These are phyloP conservation scores for Raffaelea ambrosiae DNA, from an alignment of 2,329 filamentous ascomycete species.

Conservation along the genomic window DNA sequence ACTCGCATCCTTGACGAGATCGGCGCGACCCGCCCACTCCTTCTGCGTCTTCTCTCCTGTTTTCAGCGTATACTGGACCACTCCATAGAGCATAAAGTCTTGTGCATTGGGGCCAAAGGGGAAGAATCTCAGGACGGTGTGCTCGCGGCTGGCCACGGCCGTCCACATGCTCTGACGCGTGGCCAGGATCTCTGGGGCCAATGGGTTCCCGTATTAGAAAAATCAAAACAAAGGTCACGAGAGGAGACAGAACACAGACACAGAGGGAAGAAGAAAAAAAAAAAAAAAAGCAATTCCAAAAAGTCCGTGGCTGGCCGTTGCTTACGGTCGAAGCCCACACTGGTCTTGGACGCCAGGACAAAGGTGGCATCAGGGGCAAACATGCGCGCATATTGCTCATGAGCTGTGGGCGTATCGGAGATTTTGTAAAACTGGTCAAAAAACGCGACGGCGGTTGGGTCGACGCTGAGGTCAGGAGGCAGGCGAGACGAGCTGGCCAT, in stretches of 20 bases:
- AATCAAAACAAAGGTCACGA: neutral
- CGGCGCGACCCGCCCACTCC: conserved; percentile 47
- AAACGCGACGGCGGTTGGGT: conserved; percentile 17
- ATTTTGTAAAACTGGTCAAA: conserved; percentile 21
- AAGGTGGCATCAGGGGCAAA: conserved; percentile 22
- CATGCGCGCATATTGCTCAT: conserved; percentile 19
- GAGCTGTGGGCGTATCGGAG: conserved; percentile 21
- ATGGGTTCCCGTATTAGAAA: neutral
- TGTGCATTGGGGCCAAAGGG: conserved; percentile 17
- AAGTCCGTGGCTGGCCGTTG: no score
- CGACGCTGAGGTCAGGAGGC: conserved; percentile 12
- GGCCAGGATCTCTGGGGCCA: conserved; percentile 20
- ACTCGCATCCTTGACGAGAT: conserved; percentile 36
- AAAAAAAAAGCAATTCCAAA: neutral
- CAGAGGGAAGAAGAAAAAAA: neutral
- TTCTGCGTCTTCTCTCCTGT: conserved; percentile 22
- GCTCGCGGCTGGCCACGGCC: conserved; percentile 18
- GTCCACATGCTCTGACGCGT: conserved; percentile 22
- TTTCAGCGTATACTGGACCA: conserved; percentile 18
- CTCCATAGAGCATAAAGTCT: conserved; percentile 24
- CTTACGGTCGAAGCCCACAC: conserved; percentile 17
- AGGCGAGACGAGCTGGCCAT: neutral
- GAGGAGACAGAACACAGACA: neutral
- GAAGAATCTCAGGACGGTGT: conserved; percentile 21
- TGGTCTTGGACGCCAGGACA: conserved; percentile 19